Conservation (phyloP, 1,284 basidiomycete genomes). For the Cutaneotrichosporon cutaneum region DNA sequence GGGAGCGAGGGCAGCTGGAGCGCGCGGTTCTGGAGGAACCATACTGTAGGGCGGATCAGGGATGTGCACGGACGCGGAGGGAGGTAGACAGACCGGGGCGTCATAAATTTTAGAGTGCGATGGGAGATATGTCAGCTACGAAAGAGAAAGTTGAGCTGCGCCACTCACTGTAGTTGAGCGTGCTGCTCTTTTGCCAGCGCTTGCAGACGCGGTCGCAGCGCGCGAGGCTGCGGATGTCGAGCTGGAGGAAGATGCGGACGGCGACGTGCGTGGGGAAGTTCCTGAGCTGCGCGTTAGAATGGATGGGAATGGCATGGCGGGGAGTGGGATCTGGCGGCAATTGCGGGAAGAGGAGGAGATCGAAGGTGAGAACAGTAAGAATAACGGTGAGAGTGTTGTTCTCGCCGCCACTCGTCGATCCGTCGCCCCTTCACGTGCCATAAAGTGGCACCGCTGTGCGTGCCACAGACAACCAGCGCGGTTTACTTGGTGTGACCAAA, state of each 20-base stretch:
- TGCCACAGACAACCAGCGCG: too few relatives aligned
- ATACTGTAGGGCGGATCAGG: constrained; percentile 59
- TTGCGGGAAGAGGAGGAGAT: too few relatives aligned
- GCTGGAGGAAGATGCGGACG: constrained; percentile 68
- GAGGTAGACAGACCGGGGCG: background rate
- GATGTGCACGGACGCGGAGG: background rate
- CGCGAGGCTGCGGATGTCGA: constrained; percentile 68
- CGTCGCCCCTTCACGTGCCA: too few relatives aligned
- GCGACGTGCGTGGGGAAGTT: constrained; percentile 74
- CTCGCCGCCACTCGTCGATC: too few relatives aligned
- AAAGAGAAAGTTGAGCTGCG: background rate
- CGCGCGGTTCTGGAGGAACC: constrained; percentile 70
- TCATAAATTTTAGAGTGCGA: background rate
- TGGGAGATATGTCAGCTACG: background rate
- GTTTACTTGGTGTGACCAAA: too few relatives aligned
- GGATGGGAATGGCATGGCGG: background rate
- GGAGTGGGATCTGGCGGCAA: too few relatives aligned
- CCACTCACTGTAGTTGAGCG: constrained; percentile 77
- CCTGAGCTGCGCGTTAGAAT: constrained; percentile 55
- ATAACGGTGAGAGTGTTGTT: too few relatives aligned
- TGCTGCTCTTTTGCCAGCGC: constrained; percentile 83
- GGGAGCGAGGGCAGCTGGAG: constrained; percentile 54
- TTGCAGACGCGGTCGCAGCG: constrained; percentile 73
- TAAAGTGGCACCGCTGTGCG: too few relatives aligned
- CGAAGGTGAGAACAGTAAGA: too few relatives aligned